A percentile compares a stretch with the other conserved stretches of the same genome.
phyloP scores from a whole-genome alignment of 192 early-diverging fungal species.

The Podila clonocystis region DNA sequence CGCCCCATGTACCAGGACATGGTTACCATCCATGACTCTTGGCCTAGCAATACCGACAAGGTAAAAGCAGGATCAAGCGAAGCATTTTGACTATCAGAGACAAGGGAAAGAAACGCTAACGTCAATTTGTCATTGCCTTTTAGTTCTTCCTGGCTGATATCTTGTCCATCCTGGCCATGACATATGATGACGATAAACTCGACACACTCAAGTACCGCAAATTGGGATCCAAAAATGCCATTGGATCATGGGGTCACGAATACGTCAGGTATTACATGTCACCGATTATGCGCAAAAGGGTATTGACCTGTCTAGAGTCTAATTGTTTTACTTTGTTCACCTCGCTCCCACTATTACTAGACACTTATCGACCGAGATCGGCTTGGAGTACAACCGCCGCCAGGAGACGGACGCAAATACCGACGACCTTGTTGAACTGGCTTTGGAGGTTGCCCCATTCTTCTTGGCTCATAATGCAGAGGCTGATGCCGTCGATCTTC shows the following conservation, averaged over 20 bases:
- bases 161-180: slow-evolving; percentile 96
- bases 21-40: slow-evolving; percentile 73
- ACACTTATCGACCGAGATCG: slow-evolving; percentile 92
- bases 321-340: no score
- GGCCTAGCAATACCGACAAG: slow-evolving; percentile 82
- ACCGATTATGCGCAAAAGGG: no score
- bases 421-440: slow-evolving; percentile 77
- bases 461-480: slow-evolving; percentile 98
- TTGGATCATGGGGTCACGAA: slow-evolving; percentile 98
- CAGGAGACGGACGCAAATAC: slow-evolving; percentile 69
- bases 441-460: slow-evolving; percentile 91
- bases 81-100: no score
- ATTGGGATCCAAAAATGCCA: slow-evolving; percentile 76
- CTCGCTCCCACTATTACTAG: slow-evolving; percentile 29
- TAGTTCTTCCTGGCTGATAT: slow-evolving; percentile 91
- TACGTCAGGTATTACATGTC: slow-evolving; percentile 79
- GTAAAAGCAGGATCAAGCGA: slow-evolving; percentile 41
- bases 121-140: no score
- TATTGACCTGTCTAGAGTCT: no score
- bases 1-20: slow-evolving; percentile 85
- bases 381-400: slow-evolving; percentile 79
- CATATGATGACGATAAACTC: slow-evolving; percentile 89
- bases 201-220: slow-evolving; percentile 90
- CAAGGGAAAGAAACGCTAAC: no score
- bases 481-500: slow-evolving; percentile 96